A percentile compares a stretch with the other conserved stretches of the same genome.
Evolutionary conservation across 2,329 filamentous ascomycete species (phyloP).

Genomic region (Arthrobotrys sphaeroides): DNA sequence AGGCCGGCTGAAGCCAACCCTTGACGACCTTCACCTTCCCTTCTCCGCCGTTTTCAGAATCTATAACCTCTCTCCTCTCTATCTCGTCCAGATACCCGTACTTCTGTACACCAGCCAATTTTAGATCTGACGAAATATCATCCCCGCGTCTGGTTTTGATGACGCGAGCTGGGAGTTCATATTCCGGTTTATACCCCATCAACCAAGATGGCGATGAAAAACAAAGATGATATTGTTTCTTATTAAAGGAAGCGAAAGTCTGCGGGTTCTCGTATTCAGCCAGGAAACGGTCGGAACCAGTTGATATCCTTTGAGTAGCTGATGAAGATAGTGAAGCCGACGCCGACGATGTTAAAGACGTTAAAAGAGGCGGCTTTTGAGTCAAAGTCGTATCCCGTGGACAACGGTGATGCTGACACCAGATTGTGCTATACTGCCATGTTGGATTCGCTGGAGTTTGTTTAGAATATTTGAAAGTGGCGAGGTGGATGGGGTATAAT

Average conservation of each 20-base stretch:
- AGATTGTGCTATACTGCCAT: constrained; percentile 38
- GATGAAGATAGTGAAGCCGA: not conserved
- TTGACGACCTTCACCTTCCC: not conserved
- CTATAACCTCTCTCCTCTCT: not conserved
- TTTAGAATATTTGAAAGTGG: constrained; percentile 26
- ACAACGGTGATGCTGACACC: constrained; percentile 43
- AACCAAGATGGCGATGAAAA: constrained; percentile 24
- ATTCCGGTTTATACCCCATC: constrained; percentile 36
- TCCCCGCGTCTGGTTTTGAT: constrained; percentile 11
- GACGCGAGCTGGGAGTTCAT: constrained; percentile 5
- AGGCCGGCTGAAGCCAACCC: constrained; percentile 28
- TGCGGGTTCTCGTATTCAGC: constrained; percentile 8
- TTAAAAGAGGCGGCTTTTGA: constrained; percentile 4
- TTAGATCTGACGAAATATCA: constrained; percentile 18
- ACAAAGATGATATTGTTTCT: constrained; percentile 34
- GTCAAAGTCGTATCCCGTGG: constrained; percentile 28
- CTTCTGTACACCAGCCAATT: not conserved
- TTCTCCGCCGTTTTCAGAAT: not conserved
- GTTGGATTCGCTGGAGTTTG: not conserved
- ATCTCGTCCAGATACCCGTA: constrained; percentile 29
- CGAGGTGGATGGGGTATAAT: constrained; percentile 25
- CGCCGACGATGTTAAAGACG: not conserved
- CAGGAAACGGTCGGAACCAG: not conserved
- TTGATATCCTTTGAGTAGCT: not conserved
- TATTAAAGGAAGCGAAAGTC: constrained; percentile 10